Percentiles rank a stretch among this genome's conserved stretches.
These are phyloP conservation scores for Fusarium floridanum DNA, from an alignment of 2,329 filamentous ascomycete genomes.

Conservation along the genomic window DNA sequence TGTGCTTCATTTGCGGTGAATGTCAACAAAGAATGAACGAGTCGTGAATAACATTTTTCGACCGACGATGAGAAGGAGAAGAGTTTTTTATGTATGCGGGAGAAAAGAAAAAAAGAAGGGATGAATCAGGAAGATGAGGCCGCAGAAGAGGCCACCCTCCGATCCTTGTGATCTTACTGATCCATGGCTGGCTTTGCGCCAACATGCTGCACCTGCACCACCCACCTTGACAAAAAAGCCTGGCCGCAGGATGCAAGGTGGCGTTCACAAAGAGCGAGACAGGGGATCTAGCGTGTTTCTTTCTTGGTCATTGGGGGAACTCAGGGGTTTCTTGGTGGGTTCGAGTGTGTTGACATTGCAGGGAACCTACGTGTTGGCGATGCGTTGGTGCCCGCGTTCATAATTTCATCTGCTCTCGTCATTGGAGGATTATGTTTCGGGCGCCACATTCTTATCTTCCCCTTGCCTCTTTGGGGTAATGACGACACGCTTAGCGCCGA, in stretches of 20 bases:
- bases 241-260: slow-evolving; percentile 19
- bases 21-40: slow-evolving; percentile 21
- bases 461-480: slow-evolving; percentile 23
- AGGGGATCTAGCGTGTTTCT: slow-evolving; percentile 22
- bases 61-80: not conserved
- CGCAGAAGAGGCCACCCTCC: slow-evolving; percentile 15
- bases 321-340: slow-evolving; percentile 20
- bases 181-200: slow-evolving; percentile 11
- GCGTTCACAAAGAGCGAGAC: slow-evolving; percentile 17
- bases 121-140: slow-evolving; percentile 25
- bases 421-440: slow-evolving; percentile 30
- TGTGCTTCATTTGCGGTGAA: slow-evolving; percentile 10
- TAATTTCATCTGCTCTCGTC: slow-evolving; percentile 30
- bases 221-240: slow-evolving; percentile 5
- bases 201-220: not conserved
- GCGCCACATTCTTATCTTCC: slow-evolving; percentile 27
- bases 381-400: slow-evolving; percentile 9
- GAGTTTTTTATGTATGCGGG: not conserved
- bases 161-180: slow-evolving; percentile 34
- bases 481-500: slow-evolving; percentile 29
- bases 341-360: slow-evolving; percentile 22
- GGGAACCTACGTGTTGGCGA: slow-evolving; percentile 38
- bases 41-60: not conserved
- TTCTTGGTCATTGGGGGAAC: not conserved
- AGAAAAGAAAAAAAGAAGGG: not conserved